A percentile compares a stretch with the other conserved stretches of the same genome.
phyloP scores from a whole-genome alignment of 257 asterid species.

The Leptodermis oblonga region DNA sequence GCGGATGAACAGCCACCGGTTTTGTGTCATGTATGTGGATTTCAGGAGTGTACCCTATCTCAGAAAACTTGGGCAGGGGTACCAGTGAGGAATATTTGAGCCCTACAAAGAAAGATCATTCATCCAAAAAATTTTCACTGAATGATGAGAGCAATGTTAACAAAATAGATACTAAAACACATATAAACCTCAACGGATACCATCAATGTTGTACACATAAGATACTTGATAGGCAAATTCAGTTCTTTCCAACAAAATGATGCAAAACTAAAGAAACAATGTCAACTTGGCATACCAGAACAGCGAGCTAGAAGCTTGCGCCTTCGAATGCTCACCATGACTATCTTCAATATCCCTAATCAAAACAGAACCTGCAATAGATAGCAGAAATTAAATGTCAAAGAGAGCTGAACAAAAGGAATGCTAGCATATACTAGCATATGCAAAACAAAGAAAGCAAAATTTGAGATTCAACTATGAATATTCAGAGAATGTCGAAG shows the following conservation, averaged over 20 bases:
- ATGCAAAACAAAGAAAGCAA: neutral
- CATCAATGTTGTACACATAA: neutral
- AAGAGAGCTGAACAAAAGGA: neutral
- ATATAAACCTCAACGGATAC: neutral
- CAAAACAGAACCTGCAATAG: slow-evolving; percentile 16
- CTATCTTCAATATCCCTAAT: slow-evolving; percentile 32
- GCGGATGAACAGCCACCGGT: slow-evolving; percentile 42
- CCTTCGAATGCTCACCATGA: slow-evolving; percentile 95
- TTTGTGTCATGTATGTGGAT: slow-evolving; percentile 33
- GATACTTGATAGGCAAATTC: neutral
- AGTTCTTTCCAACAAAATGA: neutral
- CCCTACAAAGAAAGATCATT: slow-evolving; percentile 34
- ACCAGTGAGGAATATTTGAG: slow-evolving; percentile 34
- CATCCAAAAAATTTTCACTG: slow-evolving; percentile 7
- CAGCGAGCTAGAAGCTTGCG: slow-evolving; percentile 58
- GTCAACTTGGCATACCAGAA: slow-evolving; percentile 46
- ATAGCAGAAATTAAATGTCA: slow-evolving; percentile 7
- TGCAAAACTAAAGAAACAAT: neutral
- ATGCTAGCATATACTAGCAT: neutral
- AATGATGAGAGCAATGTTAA: neutral
- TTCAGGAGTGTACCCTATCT: slow-evolving; percentile 37
- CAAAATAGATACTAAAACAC: neutral
- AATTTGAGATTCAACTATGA: neutral
- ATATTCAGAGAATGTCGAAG: neutral
- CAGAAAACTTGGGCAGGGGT: slow-evolving; percentile 46